phyloP scores from a whole-genome alignment of 805 yeast species.

The Ogataea naganishii region DNA sequence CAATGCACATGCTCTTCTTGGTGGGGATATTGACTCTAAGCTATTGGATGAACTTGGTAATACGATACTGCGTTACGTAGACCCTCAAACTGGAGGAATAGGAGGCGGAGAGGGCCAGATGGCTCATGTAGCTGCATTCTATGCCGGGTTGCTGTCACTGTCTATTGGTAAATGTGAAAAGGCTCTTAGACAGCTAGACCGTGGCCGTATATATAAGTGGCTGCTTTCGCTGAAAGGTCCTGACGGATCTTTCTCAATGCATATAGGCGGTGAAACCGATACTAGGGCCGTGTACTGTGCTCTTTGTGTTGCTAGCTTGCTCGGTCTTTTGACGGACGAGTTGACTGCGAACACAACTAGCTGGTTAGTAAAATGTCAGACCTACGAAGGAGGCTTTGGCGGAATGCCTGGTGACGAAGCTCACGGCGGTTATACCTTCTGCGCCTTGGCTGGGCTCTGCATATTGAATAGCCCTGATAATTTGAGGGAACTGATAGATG shows the following conservation, averaged over 20 bases:
- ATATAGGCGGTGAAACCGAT: constrained; percentile 74
- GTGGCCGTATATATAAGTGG: constrained; percentile 50
- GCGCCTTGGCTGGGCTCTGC: constrained; percentile 66
- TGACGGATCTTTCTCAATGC: constrained; percentile 77
- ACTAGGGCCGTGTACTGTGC: constrained; percentile 84
- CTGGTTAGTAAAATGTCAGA: constrained; percentile 69
- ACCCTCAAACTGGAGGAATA: constrained; percentile 50
- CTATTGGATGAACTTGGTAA: constrained; percentile 15
- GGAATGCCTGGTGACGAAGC: constrained; percentile 83
- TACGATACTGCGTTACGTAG: constrained; percentile 21
- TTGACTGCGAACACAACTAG: constrained; percentile 41
- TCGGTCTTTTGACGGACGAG: constrained; percentile 55
- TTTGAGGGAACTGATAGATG: constrained; percentile 25
- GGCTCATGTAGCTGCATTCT: constrained; percentile 79
- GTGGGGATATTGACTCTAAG: constrained; percentile 17
- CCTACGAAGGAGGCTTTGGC: constrained; percentile 93
- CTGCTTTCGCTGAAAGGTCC: constrained; percentile 48
- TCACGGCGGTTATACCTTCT: constrained; percentile 94
- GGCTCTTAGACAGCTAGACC: constrained; percentile 35
- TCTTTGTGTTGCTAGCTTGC: constrained; percentile 57
- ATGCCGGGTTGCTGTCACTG: constrained; percentile 65
- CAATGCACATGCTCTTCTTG: constrained; percentile 42
- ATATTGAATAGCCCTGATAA: constrained; percentile 32
- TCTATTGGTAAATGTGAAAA: constrained; percentile 36
- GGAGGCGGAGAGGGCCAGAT: constrained; percentile 81